Base-by-base conservation (phyloP, 169 alveolate genomes). In the Cryptosporidium ubiquitum region DNA sequence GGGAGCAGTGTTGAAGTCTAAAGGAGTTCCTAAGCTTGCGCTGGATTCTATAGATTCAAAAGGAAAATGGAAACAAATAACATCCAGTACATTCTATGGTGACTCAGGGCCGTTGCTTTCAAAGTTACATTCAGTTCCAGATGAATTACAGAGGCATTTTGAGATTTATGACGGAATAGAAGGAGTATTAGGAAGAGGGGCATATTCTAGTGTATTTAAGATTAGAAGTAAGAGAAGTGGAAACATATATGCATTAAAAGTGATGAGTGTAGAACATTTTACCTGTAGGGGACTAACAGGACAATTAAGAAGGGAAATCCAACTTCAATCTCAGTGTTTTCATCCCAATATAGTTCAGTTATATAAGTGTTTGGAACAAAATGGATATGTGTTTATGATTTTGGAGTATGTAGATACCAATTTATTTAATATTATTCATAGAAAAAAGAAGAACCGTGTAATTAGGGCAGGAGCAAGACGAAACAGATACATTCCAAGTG, bases 201-300 rank as follows among this genome's bases (percentile, higher is more conserved):
- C 89, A 10, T 79, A 79, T 44, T 79, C 89, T 14, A 79, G 89
- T 42, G 89, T 79, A 35, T 79, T 79, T 64, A 79, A 79, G 64
- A 66, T 79, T 5, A 60, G 89, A 60, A 79, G 89, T 64, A 60
- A 42, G 20, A 57, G 89, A 9, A 79, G 89, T 79, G 89, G 89
- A 3, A 58, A 79, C 29, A 5, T 79, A 14, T 79, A 79, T 79
- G 89, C 89, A 9, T 37, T 79, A 29, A 79, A 79, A 37, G 89
- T 79, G 14, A 79, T 79, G 89, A 79, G 89, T 64, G 75, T 61
- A 14, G 89, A 79, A n/a, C 89, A 79, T 31, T 79, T 79, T 64
- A 79, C 89, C 3, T 79, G 89, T 61, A 79, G 89, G 37, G 89
- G 89, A n/a, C 23, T 79, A 64, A 61, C 57, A 26, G 69, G 64